phyloP scores from a whole-genome alignment of 192 early-diverging fungal species.

The Backusella circina region DNA sequence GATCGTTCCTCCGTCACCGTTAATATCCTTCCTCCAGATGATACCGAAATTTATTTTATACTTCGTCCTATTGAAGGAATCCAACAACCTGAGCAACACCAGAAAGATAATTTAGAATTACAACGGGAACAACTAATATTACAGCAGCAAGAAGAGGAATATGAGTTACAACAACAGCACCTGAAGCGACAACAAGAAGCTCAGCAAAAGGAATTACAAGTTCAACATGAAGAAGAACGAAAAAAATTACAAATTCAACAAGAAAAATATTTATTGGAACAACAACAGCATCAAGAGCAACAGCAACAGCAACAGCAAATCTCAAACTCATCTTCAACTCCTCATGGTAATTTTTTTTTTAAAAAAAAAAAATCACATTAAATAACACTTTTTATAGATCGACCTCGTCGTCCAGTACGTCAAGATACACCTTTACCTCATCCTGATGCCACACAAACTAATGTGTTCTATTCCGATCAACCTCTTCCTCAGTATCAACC shows the following conservation, averaged over 20 bases:
- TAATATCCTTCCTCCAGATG: constrained; percentile 16
- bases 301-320: background rate
- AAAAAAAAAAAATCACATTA: background rate
- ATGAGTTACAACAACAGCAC: background rate
- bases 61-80: constrained; percentile 7
- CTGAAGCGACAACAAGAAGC: background rate
- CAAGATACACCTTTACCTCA: constrained; percentile 6
- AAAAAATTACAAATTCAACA: constrained; percentile 2
- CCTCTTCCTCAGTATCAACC: constrained; percentile 1
- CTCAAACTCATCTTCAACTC: background rate
- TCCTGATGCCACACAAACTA: background rate
- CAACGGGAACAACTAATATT: background rate
- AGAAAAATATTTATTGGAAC: background rate
- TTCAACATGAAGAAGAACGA: background rate
- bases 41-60: constrained; percentile 28
- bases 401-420: background rate
- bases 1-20: constrained; percentile 25
- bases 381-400: background rate
- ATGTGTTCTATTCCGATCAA: background rate
- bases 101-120: background rate
- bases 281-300: background rate
- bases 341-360: background rate
- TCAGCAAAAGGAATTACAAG: background rate
- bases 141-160: background rate
- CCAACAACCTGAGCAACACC: background rate